Conservation (phyloP, 164 flowering plant genomes). For the Litsea cubeba region DNA sequence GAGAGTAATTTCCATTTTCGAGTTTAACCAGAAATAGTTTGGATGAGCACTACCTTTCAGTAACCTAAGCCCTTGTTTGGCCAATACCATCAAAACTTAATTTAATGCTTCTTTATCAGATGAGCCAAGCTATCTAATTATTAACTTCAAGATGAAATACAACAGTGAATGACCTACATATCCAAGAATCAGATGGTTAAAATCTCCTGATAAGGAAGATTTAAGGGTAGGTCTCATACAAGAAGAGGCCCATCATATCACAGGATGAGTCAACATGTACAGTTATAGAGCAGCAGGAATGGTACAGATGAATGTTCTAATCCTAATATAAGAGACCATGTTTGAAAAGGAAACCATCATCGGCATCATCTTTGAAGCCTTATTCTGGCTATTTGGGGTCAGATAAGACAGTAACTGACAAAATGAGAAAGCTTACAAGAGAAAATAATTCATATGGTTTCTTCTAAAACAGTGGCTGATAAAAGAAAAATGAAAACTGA, state of each 20-base stretch:
- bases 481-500: slow-evolving; percentile 27
- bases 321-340: too few relatives aligned
- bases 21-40: background rate
- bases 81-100: background rate
- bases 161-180: background rate
- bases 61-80: background rate
- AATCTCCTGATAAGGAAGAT: background rate
- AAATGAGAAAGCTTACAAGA: background rate
- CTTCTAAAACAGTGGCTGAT: background rate
- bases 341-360: too few relatives aligned
- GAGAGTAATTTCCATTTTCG: background rate
- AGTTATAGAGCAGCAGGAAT: too few relatives aligned
- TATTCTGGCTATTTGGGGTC: too few relatives aligned
- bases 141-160: background rate
- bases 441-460: background rate
- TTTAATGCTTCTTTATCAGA: background rate
- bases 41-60: background rate
- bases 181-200: background rate
- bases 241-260: too few relatives aligned
- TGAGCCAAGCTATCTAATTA: background rate
- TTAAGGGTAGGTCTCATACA: too few relatives aligned
- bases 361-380: too few relatives aligned
- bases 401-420: background rate
- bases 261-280: too few relatives aligned
- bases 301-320: too few relatives aligned